Conservation (phyloP, 441 rosid genomes). For the Geranium incanum region DNA sequence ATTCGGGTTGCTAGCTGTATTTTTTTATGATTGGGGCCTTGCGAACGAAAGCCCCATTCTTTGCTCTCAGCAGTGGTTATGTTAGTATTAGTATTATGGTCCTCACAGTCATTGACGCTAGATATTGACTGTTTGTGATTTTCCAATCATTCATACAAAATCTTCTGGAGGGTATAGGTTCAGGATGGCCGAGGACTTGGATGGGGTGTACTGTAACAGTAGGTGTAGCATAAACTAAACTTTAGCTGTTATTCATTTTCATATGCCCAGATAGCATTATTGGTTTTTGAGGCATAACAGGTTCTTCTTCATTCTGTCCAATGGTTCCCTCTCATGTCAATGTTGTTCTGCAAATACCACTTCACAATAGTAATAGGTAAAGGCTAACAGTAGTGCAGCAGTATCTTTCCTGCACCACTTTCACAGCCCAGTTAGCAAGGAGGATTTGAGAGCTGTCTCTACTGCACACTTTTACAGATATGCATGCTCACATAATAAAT, state of each 20-base stretch:
- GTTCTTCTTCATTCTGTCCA: not conserved
- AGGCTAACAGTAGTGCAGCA: not conserved
- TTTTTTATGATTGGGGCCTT: not conserved
- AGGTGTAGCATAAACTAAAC: not conserved
- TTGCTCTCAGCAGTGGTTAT: not conserved
- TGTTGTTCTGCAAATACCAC: not conserved
- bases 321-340: not conserved
- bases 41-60: not conserved
- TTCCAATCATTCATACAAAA: not conserved
- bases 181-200: not conserved
- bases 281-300: not conserved
- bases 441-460: not conserved
- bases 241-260: not conserved
- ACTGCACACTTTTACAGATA: not conserved
- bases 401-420: not conserved
- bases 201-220: not conserved
- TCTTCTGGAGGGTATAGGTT: not conserved
- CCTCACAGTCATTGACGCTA: not conserved
- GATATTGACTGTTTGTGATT: not conserved
- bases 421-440: not conserved
- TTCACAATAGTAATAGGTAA: not conserved
- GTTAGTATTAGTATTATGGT: not conserved
- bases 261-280: not conserved
- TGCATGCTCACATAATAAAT: too few species aligned
- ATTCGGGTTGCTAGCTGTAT: not conserved